Percentiles rank a stretch among this genome's conserved stretches.
phyloP scores from a whole-genome alignment of 768 basidiomycete species.

The Tricholoma furcatifolium region DNA sequence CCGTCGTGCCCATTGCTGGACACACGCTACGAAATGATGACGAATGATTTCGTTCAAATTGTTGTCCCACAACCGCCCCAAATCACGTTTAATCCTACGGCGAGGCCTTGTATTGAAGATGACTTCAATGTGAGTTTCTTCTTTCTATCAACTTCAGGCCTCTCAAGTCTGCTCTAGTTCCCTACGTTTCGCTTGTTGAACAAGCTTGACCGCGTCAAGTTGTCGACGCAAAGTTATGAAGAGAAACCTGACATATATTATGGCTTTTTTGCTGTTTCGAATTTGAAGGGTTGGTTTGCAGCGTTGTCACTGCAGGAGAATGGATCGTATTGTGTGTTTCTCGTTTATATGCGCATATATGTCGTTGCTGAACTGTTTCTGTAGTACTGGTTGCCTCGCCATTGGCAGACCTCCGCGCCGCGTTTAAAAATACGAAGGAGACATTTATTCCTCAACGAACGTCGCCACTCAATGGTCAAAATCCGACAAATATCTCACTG shows the following conservation, averaged over 20 bases:
- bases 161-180: constrained; percentile 32
- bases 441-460: constrained; percentile 52
- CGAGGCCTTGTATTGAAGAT: constrained; percentile 37
- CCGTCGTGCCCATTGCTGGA: neutral
- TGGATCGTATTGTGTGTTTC: constrained; percentile 35
- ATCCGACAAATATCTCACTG: constrained; percentile 56
- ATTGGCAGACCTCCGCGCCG: constrained; percentile 56
- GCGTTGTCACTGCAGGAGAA: constrained; percentile 44
- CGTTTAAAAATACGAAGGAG: constrained; percentile 43
- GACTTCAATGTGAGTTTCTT: constrained; percentile 42
- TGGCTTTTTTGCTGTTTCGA: constrained; percentile 57
- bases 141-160: constrained; percentile 1
- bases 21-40: constrained; percentile 9
- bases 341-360: neutral
- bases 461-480: constrained; percentile 38
- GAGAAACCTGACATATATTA: constrained; percentile 41
- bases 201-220: constrained; percentile 62
- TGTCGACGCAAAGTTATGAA: constrained; percentile 54
- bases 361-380: neutral
- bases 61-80: constrained; percentile 33
- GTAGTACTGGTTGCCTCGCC: constrained; percentile 64
- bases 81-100: constrained; percentile 35
- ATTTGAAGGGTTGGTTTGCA: constrained; percentile 68
- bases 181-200: constrained; percentile 49
- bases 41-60: constrained; percentile 39